These are phyloP conservation scores for Chlamydomonas incerta DNA, from an alignment of 139 green algal species.

Conservation along the genomic window DNA sequence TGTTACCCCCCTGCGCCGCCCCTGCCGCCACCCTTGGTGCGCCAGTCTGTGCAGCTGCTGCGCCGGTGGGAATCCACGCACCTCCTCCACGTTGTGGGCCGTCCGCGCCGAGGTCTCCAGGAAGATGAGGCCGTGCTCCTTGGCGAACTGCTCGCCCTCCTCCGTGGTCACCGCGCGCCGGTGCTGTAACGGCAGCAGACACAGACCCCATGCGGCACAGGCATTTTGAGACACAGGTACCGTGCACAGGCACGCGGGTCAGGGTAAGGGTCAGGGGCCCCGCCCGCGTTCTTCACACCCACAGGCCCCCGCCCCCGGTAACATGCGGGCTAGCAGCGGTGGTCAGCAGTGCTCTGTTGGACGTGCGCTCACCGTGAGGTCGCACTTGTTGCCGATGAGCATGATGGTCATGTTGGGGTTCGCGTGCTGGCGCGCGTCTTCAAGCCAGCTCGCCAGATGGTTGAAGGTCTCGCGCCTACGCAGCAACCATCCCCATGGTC, in stretches of 20 bases:
- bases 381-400: conserved; percentile 99
- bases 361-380: conserved; percentile 81
- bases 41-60: not conserved
- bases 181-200: no score
- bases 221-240: no score
- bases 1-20: not conserved
- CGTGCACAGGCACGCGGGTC: no score
- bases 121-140: conserved; percentile 98
- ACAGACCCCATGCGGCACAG: no score
- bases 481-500: not conserved
- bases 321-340: no score
- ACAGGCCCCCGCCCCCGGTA: no score
- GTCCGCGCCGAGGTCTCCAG: conserved; percentile 98
- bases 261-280: no score
- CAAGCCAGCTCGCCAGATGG: conserved; percentile 97
- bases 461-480: conserved; percentile 97
- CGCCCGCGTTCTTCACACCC: no score
- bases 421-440: conserved; percentile 98
- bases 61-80: conserved; percentile 15
- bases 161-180: conserved; percentile 94
- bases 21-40: not conserved
- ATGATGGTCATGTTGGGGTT: conserved; percentile 99
- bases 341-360: no score
- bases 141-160: conserved; percentile 98
- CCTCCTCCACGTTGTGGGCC: conserved; percentile 98